phyloP scores from a whole-genome alignment of 108 stramenopile genomes.

The Cyclotella baltica region DNA sequence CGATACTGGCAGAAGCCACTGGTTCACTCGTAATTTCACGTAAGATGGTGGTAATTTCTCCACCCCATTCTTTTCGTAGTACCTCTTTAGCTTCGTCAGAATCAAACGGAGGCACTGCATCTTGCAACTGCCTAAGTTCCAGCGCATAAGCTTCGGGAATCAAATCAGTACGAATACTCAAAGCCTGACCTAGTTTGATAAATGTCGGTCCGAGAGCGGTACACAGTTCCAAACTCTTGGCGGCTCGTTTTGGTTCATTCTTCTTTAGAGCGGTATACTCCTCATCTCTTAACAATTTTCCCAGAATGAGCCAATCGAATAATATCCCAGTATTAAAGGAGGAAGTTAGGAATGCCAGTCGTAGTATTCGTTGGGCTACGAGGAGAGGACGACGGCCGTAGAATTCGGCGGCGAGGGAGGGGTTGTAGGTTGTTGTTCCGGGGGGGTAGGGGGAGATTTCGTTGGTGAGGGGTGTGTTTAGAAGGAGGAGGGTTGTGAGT shows the following conservation, averaged over 20 bases:
- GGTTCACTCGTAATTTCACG: constrained; percentile 48
- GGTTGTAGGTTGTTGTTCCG: constrained; percentile 68
- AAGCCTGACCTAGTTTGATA: constrained; percentile 86
- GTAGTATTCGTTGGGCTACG: constrained; percentile 65
- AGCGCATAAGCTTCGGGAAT: constrained; percentile 82
- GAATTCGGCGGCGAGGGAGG: constrained; percentile 56
- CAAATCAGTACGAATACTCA: constrained; percentile 88
- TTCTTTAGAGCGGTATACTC: constrained; percentile 66
- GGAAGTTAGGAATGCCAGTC: constrained; percentile 60
- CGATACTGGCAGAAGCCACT: constrained; percentile 76
- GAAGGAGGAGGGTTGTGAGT: background rate
- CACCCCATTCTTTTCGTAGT: constrained; percentile 66
- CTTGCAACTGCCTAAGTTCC: constrained; percentile 85
- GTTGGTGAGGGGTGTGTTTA: constrained; percentile 1
- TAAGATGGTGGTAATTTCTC: constrained; percentile 57
- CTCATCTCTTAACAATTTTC: constrained; percentile 68
- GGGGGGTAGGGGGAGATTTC: constrained; percentile 61
- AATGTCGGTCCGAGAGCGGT: constrained; percentile 88
- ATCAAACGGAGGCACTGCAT: constrained; percentile 86
- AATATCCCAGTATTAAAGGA: constrained; percentile 74
- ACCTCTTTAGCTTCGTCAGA: constrained; percentile 63
- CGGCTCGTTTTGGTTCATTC: constrained; percentile 78
- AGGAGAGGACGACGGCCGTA: constrained; percentile 61
- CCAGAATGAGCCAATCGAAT: constrained; percentile 77
- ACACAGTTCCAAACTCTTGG: constrained; percentile 65